Conservation (phyloP, 2,329 filamentous ascomycete genomes). For the Chrysosporium queenslandicum region DNA sequence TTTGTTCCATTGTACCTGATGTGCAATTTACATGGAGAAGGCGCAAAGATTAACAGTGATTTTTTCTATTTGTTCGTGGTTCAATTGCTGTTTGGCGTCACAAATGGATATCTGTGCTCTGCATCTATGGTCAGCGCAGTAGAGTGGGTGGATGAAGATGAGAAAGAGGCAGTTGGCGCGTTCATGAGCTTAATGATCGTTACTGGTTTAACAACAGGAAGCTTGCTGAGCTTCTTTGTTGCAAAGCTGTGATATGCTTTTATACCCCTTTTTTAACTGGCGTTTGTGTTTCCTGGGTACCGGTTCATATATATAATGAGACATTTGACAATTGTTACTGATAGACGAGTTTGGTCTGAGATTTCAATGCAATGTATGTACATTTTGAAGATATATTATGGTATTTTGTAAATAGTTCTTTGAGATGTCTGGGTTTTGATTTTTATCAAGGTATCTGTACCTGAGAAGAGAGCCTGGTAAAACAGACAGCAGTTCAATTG, state of each 20-base stretch:
- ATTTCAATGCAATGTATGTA: neutral
- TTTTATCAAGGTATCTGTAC: no score
- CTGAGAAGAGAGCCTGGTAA: no score
- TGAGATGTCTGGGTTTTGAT: neutral
- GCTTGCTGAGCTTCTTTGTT: slow-evolving; percentile 73
- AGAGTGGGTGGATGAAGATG: slow-evolving; percentile 69
- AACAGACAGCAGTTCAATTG: no score
- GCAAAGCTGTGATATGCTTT: slow-evolving; percentile 19
- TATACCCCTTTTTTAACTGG: neutral
- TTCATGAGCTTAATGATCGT: slow-evolving; percentile 95
- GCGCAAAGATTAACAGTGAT: slow-evolving; percentile 67
- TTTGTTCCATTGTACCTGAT: slow-evolving; percentile 81
- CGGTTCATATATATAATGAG: neutral
- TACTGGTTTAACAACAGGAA: slow-evolving; percentile 71
- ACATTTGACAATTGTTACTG: neutral
- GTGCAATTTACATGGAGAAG: slow-evolving; percentile 74
- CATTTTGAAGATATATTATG: neutral
- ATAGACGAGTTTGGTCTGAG: neutral
- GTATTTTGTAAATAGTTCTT: neutral
- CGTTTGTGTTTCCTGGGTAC: neutral
- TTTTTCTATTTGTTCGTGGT: slow-evolving; percentile 78
- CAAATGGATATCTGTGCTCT: slow-evolving; percentile 78
- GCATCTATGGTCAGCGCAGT: slow-evolving; percentile 85
- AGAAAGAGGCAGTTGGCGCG: slow-evolving; percentile 78
- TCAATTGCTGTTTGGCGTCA: slow-evolving; percentile 71